Base-by-base conservation (phyloP, 2,329 filamentous ascomycete genomes). In the Fusarium sterilihyphosum region DNA sequence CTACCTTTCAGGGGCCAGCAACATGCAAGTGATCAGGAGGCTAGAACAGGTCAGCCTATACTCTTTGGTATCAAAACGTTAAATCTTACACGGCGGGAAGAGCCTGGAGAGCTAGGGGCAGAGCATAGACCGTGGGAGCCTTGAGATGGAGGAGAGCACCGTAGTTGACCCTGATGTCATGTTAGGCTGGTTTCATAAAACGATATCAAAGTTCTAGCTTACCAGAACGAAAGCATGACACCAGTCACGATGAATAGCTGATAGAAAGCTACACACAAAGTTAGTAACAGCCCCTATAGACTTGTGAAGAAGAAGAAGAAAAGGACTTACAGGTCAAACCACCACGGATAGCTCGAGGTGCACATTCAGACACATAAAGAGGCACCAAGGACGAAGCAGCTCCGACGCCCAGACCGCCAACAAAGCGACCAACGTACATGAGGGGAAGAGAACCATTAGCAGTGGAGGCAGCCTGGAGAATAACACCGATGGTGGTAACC, bases 341-440 rank as follows among this genome's bases (percentile, higher is more conserved):
- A 56, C 87, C 87, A 49, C 87, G 84, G 35, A 88, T 88, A 24
- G 85, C 86, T 71, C 86, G 81, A 22, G 86, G 86, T 8, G 86
- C 85, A 64, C 86, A 87, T 70, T 88, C 86, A 50, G 85, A 86
- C 33, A 86, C 83, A 50, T 86, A 86, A 46, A 86, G 66, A 2
- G 85, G 84, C 8, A 82, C 84, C 66, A 86, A 63, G 50, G 83
- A 85, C 26, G 85, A 87, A 2, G 86, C 86, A 57, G 85, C 84
- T n/a, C 86, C 86, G 44, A 88, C 85, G 8, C 86, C 87, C 11
- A 88, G 74, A 16, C 87, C 87, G 33, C 85, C 81, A 29, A 88
- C 73, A 57, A 88, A 89, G 79, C 92, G 86, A 54, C 92, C 92
- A 70, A 92, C 84, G 76, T 92, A 94, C 85, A 94, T 91, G 74